Evolutionary conservation across 805 yeast genomes (phyloP), one percentile per base, ranked within the genome.

Genomic region (Wickerhamiella kazuoi): DNA sequence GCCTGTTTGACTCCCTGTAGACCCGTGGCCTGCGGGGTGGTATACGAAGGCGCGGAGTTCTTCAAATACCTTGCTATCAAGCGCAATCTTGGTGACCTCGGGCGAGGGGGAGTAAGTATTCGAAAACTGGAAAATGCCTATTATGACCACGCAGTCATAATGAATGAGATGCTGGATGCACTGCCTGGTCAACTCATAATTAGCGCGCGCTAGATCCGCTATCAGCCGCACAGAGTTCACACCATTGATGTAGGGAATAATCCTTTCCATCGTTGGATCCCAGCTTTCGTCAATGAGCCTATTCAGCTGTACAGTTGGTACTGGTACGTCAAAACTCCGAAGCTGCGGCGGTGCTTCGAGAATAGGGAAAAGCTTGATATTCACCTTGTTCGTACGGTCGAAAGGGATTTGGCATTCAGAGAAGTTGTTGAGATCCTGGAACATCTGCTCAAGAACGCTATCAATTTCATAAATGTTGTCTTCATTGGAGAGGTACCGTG

Each of bases 221-320:
- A 93, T 87, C 40, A 69, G 68, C 29, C 73, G 66, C 16, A 90
- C 73, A 4, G 90, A 80, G 54, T 87, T 87, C 36, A 84, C 65
- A 1, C 99, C 98, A 51, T 90, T 74, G 37, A 90, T 82, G 47
- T 66, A 79, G 0, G 95, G 94, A 9, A 82, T 60, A 19, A 90
- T 80, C 48, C 79, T 77, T 35, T 83, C 64, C 90, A 90, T 79
- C 2, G 97, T 87, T 1, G 96, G 96, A 57, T 90, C 98, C 96
- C 98, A 90, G 50, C 80, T 78, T 7, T 80, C 78, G 56, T 90
- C 98, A 33, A 82, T 76, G 44, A 90, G 64, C 30, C 70, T 62
- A 21, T 68, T 68, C 26, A 90, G 61, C 38, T 75, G 74, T 1
- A 90, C 94, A 0, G 87, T 76, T n/a, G 93, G 72, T 4, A 86